Percentiles rank a stretch among this genome's conserved stretches.
phyloP scores from a whole-genome alignment of 169 alveolate genomes.

The Plasmodium gonderi region DNA sequence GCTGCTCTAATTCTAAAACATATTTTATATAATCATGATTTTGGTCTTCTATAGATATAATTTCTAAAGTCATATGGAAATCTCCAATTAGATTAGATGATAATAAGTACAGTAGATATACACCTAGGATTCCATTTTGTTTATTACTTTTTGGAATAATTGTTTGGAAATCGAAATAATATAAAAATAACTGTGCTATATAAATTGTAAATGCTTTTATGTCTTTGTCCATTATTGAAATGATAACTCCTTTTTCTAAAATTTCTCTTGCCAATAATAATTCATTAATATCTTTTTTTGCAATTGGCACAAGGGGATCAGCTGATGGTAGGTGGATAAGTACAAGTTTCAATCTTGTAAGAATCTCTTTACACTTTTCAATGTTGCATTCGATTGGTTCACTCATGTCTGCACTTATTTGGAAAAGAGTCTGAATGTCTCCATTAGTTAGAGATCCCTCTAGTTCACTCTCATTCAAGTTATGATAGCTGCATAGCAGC shows the following conservation, averaged over 20 bases:
- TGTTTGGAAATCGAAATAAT: constrained; percentile 15
- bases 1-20: constrained; percentile 80
- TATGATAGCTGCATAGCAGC: constrained; percentile 19
- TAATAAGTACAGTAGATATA: constrained; percentile 78
- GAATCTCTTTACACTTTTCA: constrained; percentile 28
- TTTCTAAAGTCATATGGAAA: constrained; percentile 82
- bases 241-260: constrained; percentile 65
- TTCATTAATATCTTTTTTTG: constrained; percentile 34
- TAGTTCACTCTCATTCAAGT: constrained; percentile 1
- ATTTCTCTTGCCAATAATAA: constrained; percentile 39
- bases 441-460: not conserved
- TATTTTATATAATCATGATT: constrained; percentile 58
- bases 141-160: constrained; percentile 66
- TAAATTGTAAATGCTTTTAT: constrained; percentile 61
- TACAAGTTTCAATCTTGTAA: constrained; percentile 12
- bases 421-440: not conserved
- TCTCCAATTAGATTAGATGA: constrained; percentile 83
- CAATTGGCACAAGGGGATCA: constrained; percentile 55
- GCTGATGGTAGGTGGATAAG: constrained; percentile 25
- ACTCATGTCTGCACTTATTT: constrained; percentile 31
- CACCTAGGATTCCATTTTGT: constrained; percentile 77
- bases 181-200: constrained; percentile 38
- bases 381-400: constrained; percentile 5
- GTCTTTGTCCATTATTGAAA: constrained; percentile 27
- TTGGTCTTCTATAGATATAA: constrained; percentile 52